These are phyloP conservation scores for Lachancea kluyveri DNA, from an alignment of 805 yeast species.

Conservation along the genomic window DNA sequence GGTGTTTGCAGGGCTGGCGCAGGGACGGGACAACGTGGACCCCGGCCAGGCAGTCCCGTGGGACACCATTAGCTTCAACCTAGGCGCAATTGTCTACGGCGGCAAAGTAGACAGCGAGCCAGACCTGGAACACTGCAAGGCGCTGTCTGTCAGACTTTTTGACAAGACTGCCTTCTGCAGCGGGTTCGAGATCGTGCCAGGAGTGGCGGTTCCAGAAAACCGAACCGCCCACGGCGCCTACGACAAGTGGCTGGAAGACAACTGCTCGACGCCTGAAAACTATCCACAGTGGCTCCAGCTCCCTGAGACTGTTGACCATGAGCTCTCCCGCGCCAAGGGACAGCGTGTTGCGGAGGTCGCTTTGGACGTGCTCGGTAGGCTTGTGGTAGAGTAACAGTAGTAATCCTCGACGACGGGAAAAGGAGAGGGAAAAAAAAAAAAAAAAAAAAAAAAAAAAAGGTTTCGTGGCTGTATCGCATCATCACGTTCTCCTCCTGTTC, in stretches of 20 bases:
- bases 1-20: background rate
- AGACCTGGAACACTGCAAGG: conserved; percentile 33
- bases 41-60: conserved; percentile 35
- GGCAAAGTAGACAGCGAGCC: conserved; percentile 45
- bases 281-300: conserved; percentile 4
- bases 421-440: no score
- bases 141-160: conserved; percentile 9
- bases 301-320: conserved; percentile 2
- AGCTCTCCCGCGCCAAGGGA: no score
- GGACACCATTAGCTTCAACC: conserved; percentile 13
- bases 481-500: no score
- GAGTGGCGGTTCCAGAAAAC: conserved; percentile 8
- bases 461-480: no score
- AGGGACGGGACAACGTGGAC: background rate
- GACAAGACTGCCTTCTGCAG: conserved; percentile 2
- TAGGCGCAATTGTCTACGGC: conserved; percentile 21
- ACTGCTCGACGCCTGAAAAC: conserved; percentile 4
- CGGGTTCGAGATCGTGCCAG: conserved; percentile 10
- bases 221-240: background rate
- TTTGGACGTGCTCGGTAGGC: no score
- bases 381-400: no score
- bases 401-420: no score
- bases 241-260: conserved; percentile 3
- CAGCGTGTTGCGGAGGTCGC: no score
- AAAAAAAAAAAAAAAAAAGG: no score